These are phyloP conservation scores for Sechiopsis laciniata DNA, from an alignment of 306 rosid genomes.

Conservation along the genomic window DNA sequence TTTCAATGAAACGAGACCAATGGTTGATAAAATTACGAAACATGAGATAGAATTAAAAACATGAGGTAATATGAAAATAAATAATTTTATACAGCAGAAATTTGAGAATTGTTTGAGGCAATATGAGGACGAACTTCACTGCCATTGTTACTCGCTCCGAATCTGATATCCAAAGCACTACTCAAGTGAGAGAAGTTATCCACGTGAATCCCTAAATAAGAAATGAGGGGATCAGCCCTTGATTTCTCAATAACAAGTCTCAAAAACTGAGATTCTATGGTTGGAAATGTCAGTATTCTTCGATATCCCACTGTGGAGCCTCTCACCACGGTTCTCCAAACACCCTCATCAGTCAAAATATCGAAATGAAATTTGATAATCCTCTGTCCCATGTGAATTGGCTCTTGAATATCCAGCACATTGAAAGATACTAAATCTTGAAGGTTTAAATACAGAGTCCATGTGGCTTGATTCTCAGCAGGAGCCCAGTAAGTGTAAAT, in stretches of 20 bases:
- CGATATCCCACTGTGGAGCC: constrained; percentile 80
- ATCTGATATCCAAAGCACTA: constrained; percentile 24
- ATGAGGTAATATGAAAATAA: not conserved
- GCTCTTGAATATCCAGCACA: constrained; percentile 74
- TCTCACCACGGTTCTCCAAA: constrained; percentile 49
- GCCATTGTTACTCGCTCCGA: constrained; percentile 32
- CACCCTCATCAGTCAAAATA: constrained; percentile 33
- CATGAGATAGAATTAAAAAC: not conserved
- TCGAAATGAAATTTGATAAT: constrained; percentile 68
- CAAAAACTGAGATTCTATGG: constrained; percentile 44
- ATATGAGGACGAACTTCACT: constrained; percentile 37
- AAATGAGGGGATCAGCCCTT: constrained; percentile 64
- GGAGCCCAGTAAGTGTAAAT: constrained; percentile 81
- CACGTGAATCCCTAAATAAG: constrained; percentile 53
- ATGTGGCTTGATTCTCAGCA: constrained; percentile 40
- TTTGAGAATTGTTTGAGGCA: constrained; percentile 30
- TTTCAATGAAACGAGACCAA: not conserved
- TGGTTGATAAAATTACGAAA: not conserved
- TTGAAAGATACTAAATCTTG: constrained; percentile 52
- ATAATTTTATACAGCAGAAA: constrained; percentile 32
- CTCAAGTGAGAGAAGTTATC: constrained; percentile 46
- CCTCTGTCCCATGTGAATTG: constrained; percentile 90
- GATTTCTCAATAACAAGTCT: constrained; percentile 65
- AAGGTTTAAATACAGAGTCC: constrained; percentile 58
- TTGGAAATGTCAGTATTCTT: constrained; percentile 58